phyloP scores from a whole-genome alignment of 495 filamentous ascomycete species.

The Aspergillus egyptiacus region DNA sequence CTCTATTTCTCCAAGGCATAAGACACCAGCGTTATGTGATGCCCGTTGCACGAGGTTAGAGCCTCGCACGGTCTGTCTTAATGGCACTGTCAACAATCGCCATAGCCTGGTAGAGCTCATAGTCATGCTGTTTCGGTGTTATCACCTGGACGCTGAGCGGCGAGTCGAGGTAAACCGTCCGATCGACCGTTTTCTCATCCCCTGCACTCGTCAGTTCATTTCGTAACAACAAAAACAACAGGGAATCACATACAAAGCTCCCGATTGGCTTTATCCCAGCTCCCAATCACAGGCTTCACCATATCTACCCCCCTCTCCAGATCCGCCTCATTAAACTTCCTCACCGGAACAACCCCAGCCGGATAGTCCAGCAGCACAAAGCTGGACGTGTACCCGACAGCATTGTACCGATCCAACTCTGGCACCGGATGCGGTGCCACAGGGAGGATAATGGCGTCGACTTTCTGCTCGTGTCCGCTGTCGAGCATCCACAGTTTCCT shows the following conservation, averaged over 20 bases:
- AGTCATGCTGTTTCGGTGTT: constrained; percentile 53
- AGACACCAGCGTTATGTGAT: too few relatives aligned
- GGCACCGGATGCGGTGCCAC: constrained; percentile 59
- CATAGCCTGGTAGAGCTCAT: constrained; percentile 52
- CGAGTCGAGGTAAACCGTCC: constrained; percentile 50
- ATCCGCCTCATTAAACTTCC: constrained; percentile 44
- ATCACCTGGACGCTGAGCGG: constrained; percentile 56
- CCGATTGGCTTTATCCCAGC: constrained; percentile 59
- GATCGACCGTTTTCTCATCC: constrained; percentile 47
- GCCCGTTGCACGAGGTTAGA: too few relatives aligned
- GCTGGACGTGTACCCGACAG: constrained; percentile 53
- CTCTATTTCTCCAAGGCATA: too few relatives aligned
- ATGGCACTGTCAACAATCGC: constrained; percentile 43
- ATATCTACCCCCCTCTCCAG: constrained; percentile 44
- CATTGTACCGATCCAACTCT: constrained; percentile 57
- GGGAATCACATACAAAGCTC: constrained; percentile 47
- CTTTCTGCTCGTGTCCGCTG: constrained; percentile 17
- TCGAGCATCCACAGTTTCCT: constrained; percentile 47
- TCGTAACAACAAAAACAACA: neutral
- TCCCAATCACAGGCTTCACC: constrained; percentile 33
- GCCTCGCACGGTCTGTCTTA: constrained; percentile 17
- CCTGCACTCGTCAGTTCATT: constrained; percentile 26
- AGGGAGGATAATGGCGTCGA: constrained; percentile 53
- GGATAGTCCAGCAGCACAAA: constrained; percentile 60
- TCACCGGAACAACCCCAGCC: constrained; percentile 52